A percentile compares a stretch with the other conserved stretches of the same genome.
These are phyloP conservation scores for Apiospora koreana DNA, from an alignment of 2,329 filamentous ascomycete genomes.

Conservation along the genomic window DNA sequence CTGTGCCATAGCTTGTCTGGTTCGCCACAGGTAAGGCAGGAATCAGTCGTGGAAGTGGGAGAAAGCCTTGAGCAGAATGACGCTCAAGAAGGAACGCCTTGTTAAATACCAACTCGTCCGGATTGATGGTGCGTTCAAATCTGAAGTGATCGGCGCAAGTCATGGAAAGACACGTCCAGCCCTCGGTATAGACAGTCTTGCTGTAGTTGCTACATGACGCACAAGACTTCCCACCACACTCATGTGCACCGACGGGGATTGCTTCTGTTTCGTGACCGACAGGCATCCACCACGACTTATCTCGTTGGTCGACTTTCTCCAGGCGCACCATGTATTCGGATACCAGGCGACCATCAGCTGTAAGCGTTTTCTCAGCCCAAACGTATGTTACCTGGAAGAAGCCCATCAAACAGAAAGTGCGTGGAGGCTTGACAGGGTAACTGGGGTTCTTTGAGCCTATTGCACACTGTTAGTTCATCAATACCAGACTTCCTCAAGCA, in stretches of 20 bases:
- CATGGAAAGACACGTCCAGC: slow-evolving; percentile 31
- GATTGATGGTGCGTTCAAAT: slow-evolving; percentile 31
- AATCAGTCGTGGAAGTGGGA: slow-evolving; percentile 37
- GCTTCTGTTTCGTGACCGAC: slow-evolving; percentile 27
- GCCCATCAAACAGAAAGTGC: slow-evolving; percentile 66
- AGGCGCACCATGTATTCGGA: slow-evolving; percentile 59
- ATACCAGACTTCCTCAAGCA: neutral
- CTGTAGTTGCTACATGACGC: slow-evolving; percentile 38
- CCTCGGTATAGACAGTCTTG: slow-evolving; percentile 36
- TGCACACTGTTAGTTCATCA: neutral
- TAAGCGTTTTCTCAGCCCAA: slow-evolving; percentile 61
- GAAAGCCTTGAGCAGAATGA: slow-evolving; percentile 40
- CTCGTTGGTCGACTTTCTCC: slow-evolving; percentile 58
- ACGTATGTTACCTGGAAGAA: slow-evolving; percentile 69
- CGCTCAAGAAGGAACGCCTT: slow-evolving; percentile 58
- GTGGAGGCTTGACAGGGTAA: slow-evolving; percentile 44
- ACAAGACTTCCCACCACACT: slow-evolving; percentile 36
- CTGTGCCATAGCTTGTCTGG: slow-evolving; percentile 41
- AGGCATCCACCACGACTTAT: slow-evolving; percentile 61
- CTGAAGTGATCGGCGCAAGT: slow-evolving; percentile 53
- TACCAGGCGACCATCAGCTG: slow-evolving; percentile 33
- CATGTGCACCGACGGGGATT: slow-evolving; percentile 29
- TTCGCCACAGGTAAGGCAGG: slow-evolving; percentile 31
- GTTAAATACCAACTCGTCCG: slow-evolving; percentile 49
- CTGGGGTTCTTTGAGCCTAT: slow-evolving; percentile 13